A percentile compares a stretch with the other conserved stretches of the same genome.
These are phyloP conservation scores for Tolypocladium sp. DNA, from an alignment of 2,329 filamentous ascomycete species.

Conservation along the genomic window DNA sequence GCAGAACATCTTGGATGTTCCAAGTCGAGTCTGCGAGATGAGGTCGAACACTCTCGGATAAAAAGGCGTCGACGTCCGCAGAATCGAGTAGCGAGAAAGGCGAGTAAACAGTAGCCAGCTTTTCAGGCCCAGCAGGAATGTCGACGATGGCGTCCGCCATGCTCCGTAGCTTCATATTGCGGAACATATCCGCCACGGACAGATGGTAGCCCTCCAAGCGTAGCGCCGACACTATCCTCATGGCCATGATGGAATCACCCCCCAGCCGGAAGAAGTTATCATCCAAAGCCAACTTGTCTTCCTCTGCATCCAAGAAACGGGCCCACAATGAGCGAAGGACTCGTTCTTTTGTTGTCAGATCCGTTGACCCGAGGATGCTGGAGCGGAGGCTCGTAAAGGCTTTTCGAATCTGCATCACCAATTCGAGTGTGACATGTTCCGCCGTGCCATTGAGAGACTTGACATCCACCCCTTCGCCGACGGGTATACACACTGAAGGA, in stretches of 20 bases:
- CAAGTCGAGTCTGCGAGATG: slow-evolving; percentile 10
- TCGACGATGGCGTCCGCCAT: background rate
- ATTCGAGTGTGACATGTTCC: too few species aligned
- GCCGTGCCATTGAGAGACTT: background rate
- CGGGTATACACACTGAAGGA: slow-evolving; percentile 11
- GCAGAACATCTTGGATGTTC: slow-evolving; percentile 12
- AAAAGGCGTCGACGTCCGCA: slow-evolving; percentile 9
- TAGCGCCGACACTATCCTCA: slow-evolving; percentile 16
- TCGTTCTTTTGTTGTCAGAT: slow-evolving; percentile 10
- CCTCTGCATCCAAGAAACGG: slow-evolving; percentile 10
- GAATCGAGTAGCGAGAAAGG: slow-evolving; percentile 11
- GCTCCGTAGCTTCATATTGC: slow-evolving; percentile 12
- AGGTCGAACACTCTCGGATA: slow-evolving; percentile 7
- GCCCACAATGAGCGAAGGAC: slow-evolving; percentile 11
- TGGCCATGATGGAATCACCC: slow-evolving; percentile 12
- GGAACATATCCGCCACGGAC: slow-evolving; percentile 17
- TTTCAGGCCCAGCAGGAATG: slow-evolving; percentile 12
- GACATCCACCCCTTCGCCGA: slow-evolving; percentile 2
- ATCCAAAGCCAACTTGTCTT: slow-evolving; percentile 13
- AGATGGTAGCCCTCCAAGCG: slow-evolving; percentile 12
- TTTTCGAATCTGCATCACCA: too few species aligned
- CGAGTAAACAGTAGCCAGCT: slow-evolving; percentile 8
- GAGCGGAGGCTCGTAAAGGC: too few species aligned
- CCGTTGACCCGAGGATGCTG: background rate
- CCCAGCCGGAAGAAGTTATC: slow-evolving; percentile 18